phyloP scores from a whole-genome alignment of 805 yeast genomes.

The Ogataea paradorogensis region DNA sequence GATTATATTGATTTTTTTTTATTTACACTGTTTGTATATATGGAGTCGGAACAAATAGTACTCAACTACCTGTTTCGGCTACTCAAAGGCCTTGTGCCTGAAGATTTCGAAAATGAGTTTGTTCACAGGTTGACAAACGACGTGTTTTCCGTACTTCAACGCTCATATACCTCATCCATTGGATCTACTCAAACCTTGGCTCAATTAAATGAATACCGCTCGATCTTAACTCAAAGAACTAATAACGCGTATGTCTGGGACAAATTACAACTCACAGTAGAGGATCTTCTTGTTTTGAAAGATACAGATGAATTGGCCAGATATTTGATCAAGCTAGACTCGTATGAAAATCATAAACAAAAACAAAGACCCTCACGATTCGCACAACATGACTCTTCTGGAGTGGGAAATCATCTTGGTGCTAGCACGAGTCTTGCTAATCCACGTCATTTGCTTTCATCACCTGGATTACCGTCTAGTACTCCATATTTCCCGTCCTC shows the following conservation, averaged over 20 bases:
- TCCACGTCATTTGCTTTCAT: conserved; percentile 7
- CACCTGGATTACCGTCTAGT: conserved; percentile 9
- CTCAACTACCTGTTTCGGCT: conserved; percentile 22
- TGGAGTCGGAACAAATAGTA: conserved; percentile 25
- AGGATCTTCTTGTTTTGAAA: conserved; percentile 18
- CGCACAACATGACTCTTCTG: conserved; percentile 5
- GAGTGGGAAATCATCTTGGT: conserved; percentile 4
- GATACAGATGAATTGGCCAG: conserved; percentile 20
- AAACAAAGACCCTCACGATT: conserved; percentile 1
- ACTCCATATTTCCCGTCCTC: neutral
- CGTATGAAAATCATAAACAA: conserved; percentile 11
- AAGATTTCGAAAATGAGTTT: conserved; percentile 14
- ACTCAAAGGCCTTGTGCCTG: conserved; percentile 15
- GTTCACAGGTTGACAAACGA: conserved; percentile 13
- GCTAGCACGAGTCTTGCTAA: conserved; percentile 14
- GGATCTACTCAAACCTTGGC: conserved; percentile 5
- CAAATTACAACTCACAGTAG: conserved; percentile 19
- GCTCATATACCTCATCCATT: conserved; percentile 6
- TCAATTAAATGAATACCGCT: conserved; percentile 10
- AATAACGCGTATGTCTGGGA: conserved; percentile 16
- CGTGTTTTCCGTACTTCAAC: conserved; percentile 11
- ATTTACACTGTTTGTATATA: conserved; percentile 3
- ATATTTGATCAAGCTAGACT: conserved; percentile 23
- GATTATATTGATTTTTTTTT: conserved; percentile 1
- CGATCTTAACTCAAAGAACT: conserved; percentile 7